Percentiles rank a stretch among this genome's conserved stretches.
Evolutionary conservation across 345 rosid genomes (phyloP).

Genomic region (Eucalyptus victrix): DNA sequence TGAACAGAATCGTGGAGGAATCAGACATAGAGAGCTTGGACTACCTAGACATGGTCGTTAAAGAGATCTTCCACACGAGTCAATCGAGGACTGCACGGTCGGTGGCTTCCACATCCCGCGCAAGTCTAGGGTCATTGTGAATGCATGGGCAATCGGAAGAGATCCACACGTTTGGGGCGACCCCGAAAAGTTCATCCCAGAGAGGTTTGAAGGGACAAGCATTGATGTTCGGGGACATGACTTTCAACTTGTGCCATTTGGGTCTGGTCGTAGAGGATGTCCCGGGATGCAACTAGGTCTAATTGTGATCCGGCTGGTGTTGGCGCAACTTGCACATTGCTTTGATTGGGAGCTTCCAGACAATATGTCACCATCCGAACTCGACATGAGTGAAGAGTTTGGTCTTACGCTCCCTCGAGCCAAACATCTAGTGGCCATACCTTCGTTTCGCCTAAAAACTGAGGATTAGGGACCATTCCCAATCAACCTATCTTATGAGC

Average conservation of each 20-base stretch:
- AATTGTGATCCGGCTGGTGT: neutral
- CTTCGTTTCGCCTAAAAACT: neutral
- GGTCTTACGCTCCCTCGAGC: neutral
- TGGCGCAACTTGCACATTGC: neutral
- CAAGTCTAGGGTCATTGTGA: neutral
- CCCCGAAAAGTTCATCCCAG: neutral
- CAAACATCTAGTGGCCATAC: neutral
- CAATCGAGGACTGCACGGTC: neutral
- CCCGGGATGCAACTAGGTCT: neutral
- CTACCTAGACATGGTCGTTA: neutral
- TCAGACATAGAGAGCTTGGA: slow-evolving; percentile 18
- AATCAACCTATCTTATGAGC: neutral
- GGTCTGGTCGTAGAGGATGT: neutral
- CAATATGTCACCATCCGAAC: neutral
- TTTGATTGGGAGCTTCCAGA: neutral
- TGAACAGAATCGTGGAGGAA: slow-evolving; percentile 25
- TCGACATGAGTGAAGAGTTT: neutral
- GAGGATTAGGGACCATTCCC: neutral
- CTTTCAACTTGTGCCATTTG: neutral
- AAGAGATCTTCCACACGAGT: neutral
- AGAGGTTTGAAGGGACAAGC: neutral
- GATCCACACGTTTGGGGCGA: neutral
- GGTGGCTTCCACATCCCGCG: neutral
- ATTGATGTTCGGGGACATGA: neutral
- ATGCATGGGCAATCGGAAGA: neutral